Conservation (phyloP, 148 eudicot genomes). For the Cornus florida region DNA sequence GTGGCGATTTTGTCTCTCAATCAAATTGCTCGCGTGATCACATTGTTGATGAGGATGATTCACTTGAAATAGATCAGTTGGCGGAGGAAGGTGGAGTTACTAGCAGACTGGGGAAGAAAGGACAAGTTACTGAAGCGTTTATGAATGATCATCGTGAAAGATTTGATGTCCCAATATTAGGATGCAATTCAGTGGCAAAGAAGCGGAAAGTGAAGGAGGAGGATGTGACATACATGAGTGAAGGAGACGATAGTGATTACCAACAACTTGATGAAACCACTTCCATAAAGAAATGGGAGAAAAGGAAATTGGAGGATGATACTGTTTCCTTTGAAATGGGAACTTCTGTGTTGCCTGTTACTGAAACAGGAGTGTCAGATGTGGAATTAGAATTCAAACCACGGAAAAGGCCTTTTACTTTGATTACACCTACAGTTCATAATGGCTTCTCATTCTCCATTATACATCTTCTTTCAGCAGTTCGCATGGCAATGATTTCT, state of each 20-base stretch:
- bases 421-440: slow-evolving; percentile 64
- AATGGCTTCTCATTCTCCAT: slow-evolving; percentile 75
- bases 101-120: slow-evolving; percentile 28
- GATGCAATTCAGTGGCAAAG: slow-evolving; percentile 35
- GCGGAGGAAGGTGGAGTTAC: slow-evolving; percentile 15
- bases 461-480: slow-evolving; percentile 75
- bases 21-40: slow-evolving; percentile 33
- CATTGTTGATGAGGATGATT: slow-evolving; percentile 34
- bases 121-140: slow-evolving; percentile 23
- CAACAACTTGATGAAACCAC: slow-evolving; percentile 33
- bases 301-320: slow-evolving; percentile 47
- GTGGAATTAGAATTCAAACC: slow-evolving; percentile 53
- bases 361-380: slow-evolving; percentile 40
- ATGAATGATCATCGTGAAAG: slow-evolving; percentile 24
- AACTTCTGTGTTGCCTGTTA: slow-evolving; percentile 34
- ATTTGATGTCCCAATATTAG: slow-evolving; percentile 39
- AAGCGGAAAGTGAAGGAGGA: slow-evolving; percentile 53
- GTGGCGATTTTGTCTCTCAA: slow-evolving; percentile 33
- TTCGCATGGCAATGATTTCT: slow-evolving; percentile 64
- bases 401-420: slow-evolving; percentile 50
- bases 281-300: slow-evolving; percentile 42
- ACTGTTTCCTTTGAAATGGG: slow-evolving; percentile 35
- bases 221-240: slow-evolving; percentile 32
- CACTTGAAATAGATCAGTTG: slow-evolving; percentile 15
- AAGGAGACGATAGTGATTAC: slow-evolving; percentile 29